These are phyloP conservation scores for Blastobotrys arbuscula DNA, from an alignment of 1,139 yeast species.

Conservation along the genomic window DNA sequence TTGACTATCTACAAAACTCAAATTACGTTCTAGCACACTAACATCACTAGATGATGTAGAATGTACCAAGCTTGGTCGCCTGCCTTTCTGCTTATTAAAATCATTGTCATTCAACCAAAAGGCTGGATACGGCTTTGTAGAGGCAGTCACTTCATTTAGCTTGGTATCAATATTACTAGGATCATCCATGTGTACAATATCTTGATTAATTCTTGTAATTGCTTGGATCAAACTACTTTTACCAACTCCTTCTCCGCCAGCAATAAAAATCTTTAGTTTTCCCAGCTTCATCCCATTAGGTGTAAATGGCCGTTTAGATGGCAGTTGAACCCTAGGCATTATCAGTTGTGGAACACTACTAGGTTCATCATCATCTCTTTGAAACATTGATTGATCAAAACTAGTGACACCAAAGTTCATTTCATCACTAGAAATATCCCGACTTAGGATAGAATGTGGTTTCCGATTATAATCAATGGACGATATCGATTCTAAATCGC, in stretches of 20 bases:
- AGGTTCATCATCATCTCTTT: not conserved
- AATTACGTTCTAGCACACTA: slow-evolving; percentile 24
- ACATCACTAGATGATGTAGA: slow-evolving; percentile 19
- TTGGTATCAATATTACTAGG: slow-evolving; percentile 7
- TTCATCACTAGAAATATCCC: slow-evolving; percentile 5
- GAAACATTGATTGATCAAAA: slow-evolving; percentile 6
- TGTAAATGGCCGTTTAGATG: slow-evolving; percentile 27
- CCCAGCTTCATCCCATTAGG: slow-evolving; percentile 26
- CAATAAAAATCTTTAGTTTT: slow-evolving; percentile 26
- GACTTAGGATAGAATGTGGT: slow-evolving; percentile 10
- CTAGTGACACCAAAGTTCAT: slow-evolving; percentile 8
- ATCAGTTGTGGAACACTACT: slow-evolving; percentile 17
- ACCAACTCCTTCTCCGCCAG: slow-evolving; percentile 28
- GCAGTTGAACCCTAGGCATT: slow-evolving; percentile 27
- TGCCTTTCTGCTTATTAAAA: not conserved
- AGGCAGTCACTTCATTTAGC: slow-evolving; percentile 19
- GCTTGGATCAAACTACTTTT: slow-evolving; percentile 27
- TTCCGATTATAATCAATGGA: not conserved
- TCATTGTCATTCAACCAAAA: slow-evolving; percentile 18
- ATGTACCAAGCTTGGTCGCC: slow-evolving; percentile 21
- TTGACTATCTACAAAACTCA: slow-evolving; percentile 27
- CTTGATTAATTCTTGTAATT: slow-evolving; percentile 21
- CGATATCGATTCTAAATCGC: slow-evolving; percentile 5
- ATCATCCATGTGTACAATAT: slow-evolving; percentile 28
- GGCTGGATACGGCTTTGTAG: slow-evolving; percentile 26